Conservation (phyloP, 257 asterid species). For the Asclepias syriaca region DNA sequence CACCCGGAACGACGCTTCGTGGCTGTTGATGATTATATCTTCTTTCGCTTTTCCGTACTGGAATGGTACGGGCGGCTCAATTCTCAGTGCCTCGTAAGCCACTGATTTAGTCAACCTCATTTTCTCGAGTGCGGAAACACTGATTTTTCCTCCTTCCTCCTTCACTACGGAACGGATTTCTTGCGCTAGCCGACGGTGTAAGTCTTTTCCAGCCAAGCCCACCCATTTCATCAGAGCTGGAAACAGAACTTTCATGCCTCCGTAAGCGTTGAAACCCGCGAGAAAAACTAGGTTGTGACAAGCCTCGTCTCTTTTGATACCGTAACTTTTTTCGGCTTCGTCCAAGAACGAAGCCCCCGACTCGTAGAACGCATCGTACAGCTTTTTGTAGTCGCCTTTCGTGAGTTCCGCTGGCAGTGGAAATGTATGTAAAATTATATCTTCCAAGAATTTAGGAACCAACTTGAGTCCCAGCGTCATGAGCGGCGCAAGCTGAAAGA, state of each 20-base stretch:
- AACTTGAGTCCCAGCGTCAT: constrained; percentile 35
- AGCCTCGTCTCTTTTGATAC: constrained; percentile 66
- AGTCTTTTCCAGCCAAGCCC: constrained; percentile 41
- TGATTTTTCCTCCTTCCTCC: constrained; percentile 42
- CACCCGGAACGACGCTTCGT: constrained; percentile 46
- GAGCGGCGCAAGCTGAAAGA: constrained; percentile 56
- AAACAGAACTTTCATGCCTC: constrained; percentile 67
- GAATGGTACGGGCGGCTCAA: constrained; percentile 68
- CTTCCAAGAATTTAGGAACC: constrained; percentile 52
- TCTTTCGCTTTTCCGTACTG: constrained; percentile 59
- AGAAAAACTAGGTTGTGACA: constrained; percentile 69
- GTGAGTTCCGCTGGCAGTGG: constrained; percentile 36
- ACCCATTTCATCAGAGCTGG: constrained; percentile 63
- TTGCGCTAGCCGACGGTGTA: constrained; percentile 48
- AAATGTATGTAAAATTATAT: constrained; percentile 46
- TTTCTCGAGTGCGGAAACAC: constrained; percentile 29
- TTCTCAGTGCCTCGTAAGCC: constrained; percentile 58
- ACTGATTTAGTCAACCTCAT: constrained; percentile 57
- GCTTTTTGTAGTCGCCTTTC: constrained; percentile 41
- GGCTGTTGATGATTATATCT: constrained; percentile 48
- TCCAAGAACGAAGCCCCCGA: constrained; percentile 34
- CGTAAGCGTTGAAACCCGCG: constrained; percentile 83
- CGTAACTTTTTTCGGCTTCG: constrained; percentile 38
- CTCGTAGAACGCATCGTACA: constrained; percentile 37
- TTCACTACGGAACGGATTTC: constrained; percentile 54